phyloP scores from a whole-genome alignment of 768 basidiomycete species.

The Paxillus rubicundulus region DNA sequence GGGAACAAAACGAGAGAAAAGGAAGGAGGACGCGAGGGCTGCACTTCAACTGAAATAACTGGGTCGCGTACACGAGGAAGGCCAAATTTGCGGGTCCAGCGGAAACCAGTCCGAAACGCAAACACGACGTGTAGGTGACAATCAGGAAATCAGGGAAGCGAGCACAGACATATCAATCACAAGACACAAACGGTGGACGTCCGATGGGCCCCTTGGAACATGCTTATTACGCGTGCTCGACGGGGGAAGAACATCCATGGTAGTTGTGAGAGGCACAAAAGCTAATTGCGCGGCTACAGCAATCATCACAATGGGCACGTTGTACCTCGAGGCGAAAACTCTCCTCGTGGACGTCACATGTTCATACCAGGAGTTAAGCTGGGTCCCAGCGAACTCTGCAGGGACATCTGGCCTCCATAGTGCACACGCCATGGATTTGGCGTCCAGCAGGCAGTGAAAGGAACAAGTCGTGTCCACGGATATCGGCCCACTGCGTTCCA shows the following conservation, averaged over 20 bases:
- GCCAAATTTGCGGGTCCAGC: constrained; percentile 22
- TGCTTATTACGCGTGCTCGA: constrained; percentile 25
- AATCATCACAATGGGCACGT: constrained; percentile 21
- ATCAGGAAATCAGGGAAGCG: constrained; percentile 13
- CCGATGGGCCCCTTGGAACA: constrained; percentile 22
- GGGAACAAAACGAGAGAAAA: constrained; percentile 6
- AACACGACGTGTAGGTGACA: constrained; percentile 15
- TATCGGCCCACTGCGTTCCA: too few species aligned
- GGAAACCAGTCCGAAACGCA: constrained; percentile 29
- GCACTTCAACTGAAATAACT: constrained; percentile 20
- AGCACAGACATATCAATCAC: constrained; percentile 19
- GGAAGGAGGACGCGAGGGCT: constrained; percentile 1
- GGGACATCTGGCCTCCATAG: too few species aligned
- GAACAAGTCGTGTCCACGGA: too few species aligned
- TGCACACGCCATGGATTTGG: too few species aligned
- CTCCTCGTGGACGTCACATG: background rate
- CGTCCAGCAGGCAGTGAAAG: background rate
- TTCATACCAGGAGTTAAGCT: background rate
- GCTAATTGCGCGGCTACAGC: constrained; percentile 9
- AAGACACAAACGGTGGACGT: constrained; percentile 15
- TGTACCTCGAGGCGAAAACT: constrained; percentile 18
- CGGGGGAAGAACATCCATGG: constrained; percentile 4
- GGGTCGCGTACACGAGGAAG: constrained; percentile 29
- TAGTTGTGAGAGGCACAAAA: constrained; percentile 3
- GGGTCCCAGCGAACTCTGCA: background rate